phyloP scores from a whole-genome alignment of 306 rosid genomes.

The Delonix regia region DNA sequence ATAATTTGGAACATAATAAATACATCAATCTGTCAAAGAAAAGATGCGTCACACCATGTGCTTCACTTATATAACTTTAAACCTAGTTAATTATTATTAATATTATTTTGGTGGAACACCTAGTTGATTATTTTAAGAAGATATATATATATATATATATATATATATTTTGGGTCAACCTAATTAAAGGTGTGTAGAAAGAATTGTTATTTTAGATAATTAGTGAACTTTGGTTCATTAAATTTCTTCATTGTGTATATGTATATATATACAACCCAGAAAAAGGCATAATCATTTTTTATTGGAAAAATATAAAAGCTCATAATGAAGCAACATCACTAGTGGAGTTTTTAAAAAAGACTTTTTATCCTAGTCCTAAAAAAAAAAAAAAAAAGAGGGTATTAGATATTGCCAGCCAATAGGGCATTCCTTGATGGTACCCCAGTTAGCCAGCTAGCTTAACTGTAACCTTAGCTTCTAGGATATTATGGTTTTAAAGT shows the following conservation, averaged over 20 bases:
- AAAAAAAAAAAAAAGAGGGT: conserved; percentile 14
- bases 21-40: conserved; percentile 38
- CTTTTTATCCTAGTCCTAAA: not conserved
- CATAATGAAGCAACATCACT: conserved; percentile 21
- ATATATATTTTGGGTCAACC: not conserved
- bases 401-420: conserved; percentile 4
- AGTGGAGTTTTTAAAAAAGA: not conserved
- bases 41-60: conserved; percentile 54
- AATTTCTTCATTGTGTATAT: conserved; percentile 29
- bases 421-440: conserved; percentile 13
- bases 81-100: conserved; percentile 6
- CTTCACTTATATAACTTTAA: conserved; percentile 38
- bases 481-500: conserved; percentile 16
- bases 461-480: conserved; percentile 9
- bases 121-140: conserved; percentile 1
- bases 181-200: not conserved
- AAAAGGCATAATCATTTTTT: conserved; percentile 16
- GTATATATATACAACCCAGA: conserved; percentile 28
- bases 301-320: not conserved
- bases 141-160: not conserved
- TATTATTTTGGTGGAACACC: too few species aligned
- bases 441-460: not conserved
- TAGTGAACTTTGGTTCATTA: conserved; percentile 4
- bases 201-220: conserved; percentile 18
- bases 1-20: conserved; percentile 18